Evolutionary conservation across 2,329 filamentous ascomycete genomes (phyloP).

Genomic region (Fusarium marasasianum): DNA sequence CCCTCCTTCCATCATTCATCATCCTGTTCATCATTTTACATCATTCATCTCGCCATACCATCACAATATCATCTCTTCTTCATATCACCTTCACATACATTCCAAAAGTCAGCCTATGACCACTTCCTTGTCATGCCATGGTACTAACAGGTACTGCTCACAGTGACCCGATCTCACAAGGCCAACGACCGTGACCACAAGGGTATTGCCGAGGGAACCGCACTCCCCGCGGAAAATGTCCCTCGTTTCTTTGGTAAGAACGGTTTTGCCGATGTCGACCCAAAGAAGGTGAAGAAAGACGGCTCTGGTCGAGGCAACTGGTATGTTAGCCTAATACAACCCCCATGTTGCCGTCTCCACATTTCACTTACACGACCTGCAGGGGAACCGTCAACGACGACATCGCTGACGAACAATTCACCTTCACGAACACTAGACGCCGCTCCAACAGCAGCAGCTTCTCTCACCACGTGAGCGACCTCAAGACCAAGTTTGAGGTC

Average conservation of each 20-base stretch:
- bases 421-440: constrained; percentile 84
- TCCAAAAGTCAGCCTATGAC: constrained; percentile 33
- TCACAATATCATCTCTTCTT: background rate
- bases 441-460: constrained; percentile 90
- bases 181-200: constrained; percentile 92
- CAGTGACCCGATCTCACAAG: constrained; percentile 99
- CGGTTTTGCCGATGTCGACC: constrained; percentile 82
- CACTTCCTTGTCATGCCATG: background rate
- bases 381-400: constrained; percentile 90
- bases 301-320: constrained; percentile 93
- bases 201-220: constrained; percentile 78
- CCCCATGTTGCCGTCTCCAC: background rate
- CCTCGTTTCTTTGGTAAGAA: constrained; percentile 94
- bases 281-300: constrained; percentile 97
- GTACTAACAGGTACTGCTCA: constrained; percentile 18
- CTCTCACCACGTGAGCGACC: constrained; percentile 74
- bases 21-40: constrained; percentile 9
- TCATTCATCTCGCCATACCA: constrained; percentile 7
- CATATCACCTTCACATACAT: background rate
- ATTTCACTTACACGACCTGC: constrained; percentile 28
- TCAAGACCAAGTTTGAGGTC: constrained; percentile 97
- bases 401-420: constrained; percentile 84
- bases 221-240: constrained; percentile 74
- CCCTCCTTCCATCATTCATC: constrained; percentile 36
- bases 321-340: constrained; percentile 62